Conservation (phyloP, 73 alveolate genomes). For the Effrenium voratum region DNA sequence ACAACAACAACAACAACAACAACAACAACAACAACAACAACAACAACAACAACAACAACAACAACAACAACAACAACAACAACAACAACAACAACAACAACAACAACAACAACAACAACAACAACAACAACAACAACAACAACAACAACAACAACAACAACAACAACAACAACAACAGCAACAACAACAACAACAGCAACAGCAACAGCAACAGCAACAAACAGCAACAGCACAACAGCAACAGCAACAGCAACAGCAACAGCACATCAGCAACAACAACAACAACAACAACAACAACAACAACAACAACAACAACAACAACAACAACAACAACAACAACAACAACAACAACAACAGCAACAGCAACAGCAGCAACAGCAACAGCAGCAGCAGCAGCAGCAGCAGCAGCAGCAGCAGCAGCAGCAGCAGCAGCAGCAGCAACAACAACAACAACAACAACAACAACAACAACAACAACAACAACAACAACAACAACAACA, state of each 20-base stretch:
- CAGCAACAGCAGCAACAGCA: not conserved
- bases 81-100: not conserved
- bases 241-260: not conserved
- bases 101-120: not conserved
- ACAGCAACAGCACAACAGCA: not conserved
- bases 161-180: not conserved
- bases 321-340: no score
- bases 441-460: not conserved
- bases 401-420: not conserved
- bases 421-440: not conserved
- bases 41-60: not conserved
- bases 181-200: not conserved
- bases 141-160: not conserved
- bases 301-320: no score
- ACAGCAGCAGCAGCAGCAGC: not conserved
- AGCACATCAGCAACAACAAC: not conserved
- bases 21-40: not conserved
- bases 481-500: not conserved
- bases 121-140: not conserved
- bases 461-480: not conserved
- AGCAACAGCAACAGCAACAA: not conserved
- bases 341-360: not conserved
- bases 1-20: not conserved
- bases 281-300: no score
- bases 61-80: not conserved